Base-by-base conservation (phyloP, 1,284 basidiomycete genomes). In the Ganoderma lingzhi region DNA sequence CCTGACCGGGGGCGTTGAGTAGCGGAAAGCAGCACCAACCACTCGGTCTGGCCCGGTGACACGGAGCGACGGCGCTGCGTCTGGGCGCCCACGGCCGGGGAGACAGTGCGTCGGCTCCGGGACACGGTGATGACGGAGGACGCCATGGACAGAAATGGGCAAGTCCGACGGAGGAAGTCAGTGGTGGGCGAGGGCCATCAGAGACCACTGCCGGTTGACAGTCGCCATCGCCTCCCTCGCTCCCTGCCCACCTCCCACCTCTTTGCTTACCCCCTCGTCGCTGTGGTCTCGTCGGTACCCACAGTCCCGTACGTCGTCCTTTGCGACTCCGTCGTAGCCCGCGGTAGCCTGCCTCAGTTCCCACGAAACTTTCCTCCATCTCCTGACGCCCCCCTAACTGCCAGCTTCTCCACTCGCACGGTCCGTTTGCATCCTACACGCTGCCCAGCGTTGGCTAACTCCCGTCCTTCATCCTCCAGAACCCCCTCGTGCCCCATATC, bases 291-390 rank as follows among this genome's bases (percentile, higher is more conserved):
- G 63, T 66, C 65, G 69, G 45, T 51, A 61, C 42, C 67, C 59
- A 53, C 44, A 42, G 61, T 39, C 59, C 56, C 67, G 64, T 68
- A 53, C 66, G 63, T 66, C 65, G 56, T 64, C 63, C 17, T 37
- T 62, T 45, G 37, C 63, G 64, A 58, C 65, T 60, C 56, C 66
- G 44, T 60, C 68, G 60, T 67, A 70, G 72, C 66, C 67, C 67
- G 60, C 68, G 68, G 62, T 56, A 69, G 64, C 62, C 70, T 65
- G 63, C 59, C 69, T 69, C 66, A 62, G 17, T 75, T 76, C 75
- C 71, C 75, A 76, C 75, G 75, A 67, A 74, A 48, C 48, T 71
- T 72, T 70, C 72, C 68, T 68, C 72, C 75, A 74, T 70, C 68
- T 69, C 69, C 70, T 67, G 65, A 67, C 71, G 44, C 32, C 44